These are phyloP conservation scores for Boletus pseudo-olivaceus DNA, from an alignment of 768 basidiomycete species.

Conservation along the genomic window DNA sequence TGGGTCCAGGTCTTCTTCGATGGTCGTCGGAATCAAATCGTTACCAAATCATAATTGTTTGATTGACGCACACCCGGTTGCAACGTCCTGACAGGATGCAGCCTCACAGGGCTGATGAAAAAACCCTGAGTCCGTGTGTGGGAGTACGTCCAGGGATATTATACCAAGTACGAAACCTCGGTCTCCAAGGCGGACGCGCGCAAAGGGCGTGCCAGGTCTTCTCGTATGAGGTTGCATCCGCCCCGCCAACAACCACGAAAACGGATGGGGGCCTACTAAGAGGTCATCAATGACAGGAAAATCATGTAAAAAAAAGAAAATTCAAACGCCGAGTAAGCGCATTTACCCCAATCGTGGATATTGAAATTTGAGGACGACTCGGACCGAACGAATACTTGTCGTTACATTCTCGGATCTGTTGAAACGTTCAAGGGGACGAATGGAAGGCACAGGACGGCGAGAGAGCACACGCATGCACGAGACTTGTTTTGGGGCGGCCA, in stretches of 20 bases:
- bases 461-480: background rate
- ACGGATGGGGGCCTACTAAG: constrained; percentile 1
- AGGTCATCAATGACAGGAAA: background rate
- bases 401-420: constrained; percentile 5
- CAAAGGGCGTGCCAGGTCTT: constrained; percentile 29
- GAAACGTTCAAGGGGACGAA: constrained; percentile 25
- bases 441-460: constrained; percentile 2
- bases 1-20: constrained; percentile 26
- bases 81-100: constrained; percentile 13
- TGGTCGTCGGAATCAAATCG: constrained; percentile 6
- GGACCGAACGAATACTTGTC: too few species aligned
- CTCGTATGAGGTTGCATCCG: constrained; percentile 14
- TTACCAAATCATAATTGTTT: constrained; percentile 24
- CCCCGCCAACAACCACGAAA: constrained; percentile 14
- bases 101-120: constrained; percentile 19
- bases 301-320: constrained; percentile 12
- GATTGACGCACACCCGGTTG: constrained; percentile 8
- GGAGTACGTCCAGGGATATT: constrained; percentile 9
- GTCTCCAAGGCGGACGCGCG: constrained; percentile 18
- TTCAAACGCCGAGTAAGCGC: constrained; percentile 1
- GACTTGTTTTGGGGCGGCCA: constrained; percentile 24
- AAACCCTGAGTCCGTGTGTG: constrained; percentile 23
- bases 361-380: background rate
- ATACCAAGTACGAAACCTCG: constrained; percentile 14
- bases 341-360: constrained; percentile 1